Evolutionary conservation across 805 yeast genomes (phyloP).

Genomic region (Hanseniaspora valbyensis): DNA sequence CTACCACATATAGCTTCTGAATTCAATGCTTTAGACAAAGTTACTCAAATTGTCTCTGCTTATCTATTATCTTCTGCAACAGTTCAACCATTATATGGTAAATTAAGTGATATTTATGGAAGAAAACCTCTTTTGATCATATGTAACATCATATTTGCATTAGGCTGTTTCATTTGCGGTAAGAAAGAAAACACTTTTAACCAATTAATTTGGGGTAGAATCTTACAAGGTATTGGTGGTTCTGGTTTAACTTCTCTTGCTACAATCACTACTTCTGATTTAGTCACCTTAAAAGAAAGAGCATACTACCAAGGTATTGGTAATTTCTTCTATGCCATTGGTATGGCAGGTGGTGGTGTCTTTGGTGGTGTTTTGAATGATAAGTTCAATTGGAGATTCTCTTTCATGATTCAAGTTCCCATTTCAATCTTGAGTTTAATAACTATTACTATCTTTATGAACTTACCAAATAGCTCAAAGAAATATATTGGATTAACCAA

Average conservation of each 20-base stretch:
- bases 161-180: slow-evolving; percentile 50
- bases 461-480: slow-evolving; percentile 32
- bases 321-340: slow-evolving; percentile 64
- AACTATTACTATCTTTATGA: slow-evolving; percentile 32
- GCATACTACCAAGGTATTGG: slow-evolving; percentile 77
- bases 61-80: slow-evolving; percentile 59
- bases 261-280: slow-evolving; percentile 65
- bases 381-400: slow-evolving; percentile 55
- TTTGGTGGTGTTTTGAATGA: slow-evolving; percentile 53
- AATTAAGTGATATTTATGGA: slow-evolving; percentile 62
- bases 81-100: slow-evolving; percentile 64
- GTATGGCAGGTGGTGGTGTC: slow-evolving; percentile 63
- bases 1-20: slow-evolving; percentile 59
- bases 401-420: slow-evolving; percentile 46
- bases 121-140: slow-evolving; percentile 42
- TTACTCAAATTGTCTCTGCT: slow-evolving; percentile 66
- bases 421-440: slow-evolving; percentile 41
- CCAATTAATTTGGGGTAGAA: slow-evolving; percentile 43
- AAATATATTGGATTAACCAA: slow-evolving; percentile 32
- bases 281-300: slow-evolving; percentile 64
- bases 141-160: slow-evolving; percentile 45
- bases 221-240: slow-evolving; percentile 80
- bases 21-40: slow-evolving; percentile 47
- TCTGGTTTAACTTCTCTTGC: slow-evolving; percentile 71
- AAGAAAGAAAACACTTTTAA: slow-evolving; percentile 36